Evolutionary conservation across 495 filamentous ascomycete genomes (phyloP), one percentile per base, ranked within the genome.

Genomic region (Neurospora sp.): DNA sequence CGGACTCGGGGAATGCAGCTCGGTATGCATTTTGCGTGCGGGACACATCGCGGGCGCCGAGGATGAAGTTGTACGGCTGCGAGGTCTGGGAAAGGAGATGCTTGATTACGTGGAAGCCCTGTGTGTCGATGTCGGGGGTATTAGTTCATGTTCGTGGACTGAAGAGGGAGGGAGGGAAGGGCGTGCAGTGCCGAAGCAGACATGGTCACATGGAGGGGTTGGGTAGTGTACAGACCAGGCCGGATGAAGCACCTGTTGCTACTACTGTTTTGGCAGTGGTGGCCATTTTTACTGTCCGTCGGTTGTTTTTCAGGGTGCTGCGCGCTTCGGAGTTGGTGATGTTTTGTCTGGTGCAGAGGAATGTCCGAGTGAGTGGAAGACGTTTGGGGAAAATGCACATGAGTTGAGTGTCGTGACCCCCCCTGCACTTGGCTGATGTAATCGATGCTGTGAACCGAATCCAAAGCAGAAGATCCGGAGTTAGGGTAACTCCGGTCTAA

Each of bases 21-120:
- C 79, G 76, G 74, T 79, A 86, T 9, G 81, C 82, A 0, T 77
- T 76, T 59, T 79, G 72, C 22, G 83, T 79, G 4, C 74, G 74
- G 73, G 77, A 39, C 3, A 78, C 73, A 65, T 85, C 79, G 9
- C 84, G 80, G 5, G 81, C 84, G 38, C 83, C 84, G 65, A 86
- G 79, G 71, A 85, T 82, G 71, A 85, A 78, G n/a, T 78, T 80
- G 74, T 84, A 82, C 6, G 77, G 68, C 59, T 82, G 80, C 16
- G 65, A 72, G 42, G 79, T 59, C 68, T 83, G 80, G 12, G 38
- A 69, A 22, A 84, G 80, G 69, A 84, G 78, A 53, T 84, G 80
- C 59, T 80, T 83, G 70, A 84, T 75, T 9, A 79, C 74, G 69
- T 85, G 82, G 70, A 85, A 85, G 22, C 84, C 83, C 83, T 85